A percentile compares a stretch with the other conserved stretches of the same genome.
Conservation (phyloP, 1,139 yeast genomes). For the Kazachstania sp. region DNA sequence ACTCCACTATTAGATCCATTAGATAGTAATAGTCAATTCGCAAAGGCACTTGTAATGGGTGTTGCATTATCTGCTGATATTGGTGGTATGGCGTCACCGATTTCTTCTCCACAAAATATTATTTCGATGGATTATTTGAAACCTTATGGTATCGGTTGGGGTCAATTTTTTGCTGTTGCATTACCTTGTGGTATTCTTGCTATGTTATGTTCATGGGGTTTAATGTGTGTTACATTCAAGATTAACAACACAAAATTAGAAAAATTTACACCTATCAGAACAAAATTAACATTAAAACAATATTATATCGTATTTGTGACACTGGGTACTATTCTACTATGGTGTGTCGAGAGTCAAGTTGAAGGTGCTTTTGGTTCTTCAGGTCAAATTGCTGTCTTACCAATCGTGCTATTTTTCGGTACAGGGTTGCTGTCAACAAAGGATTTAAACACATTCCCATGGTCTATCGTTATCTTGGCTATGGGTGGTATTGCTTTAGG, state of each 20-base stretch:
- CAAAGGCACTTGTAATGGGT: constrained; percentile 60
- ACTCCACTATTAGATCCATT: constrained; percentile 57
- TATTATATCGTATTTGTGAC: constrained; percentile 51
- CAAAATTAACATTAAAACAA: constrained; percentile 50
- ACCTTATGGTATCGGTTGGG: constrained; percentile 66
- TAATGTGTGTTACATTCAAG: constrained; percentile 49
- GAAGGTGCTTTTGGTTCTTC: constrained; percentile 56
- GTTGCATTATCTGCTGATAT: constrained; percentile 65
- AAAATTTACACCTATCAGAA: constrained; percentile 50
- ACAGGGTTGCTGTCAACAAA: constrained; percentile 56
- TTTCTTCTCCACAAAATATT: constrained; percentile 71
- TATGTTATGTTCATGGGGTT: constrained; percentile 50
- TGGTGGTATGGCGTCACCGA: constrained; percentile 76
- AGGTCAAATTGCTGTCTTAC: constrained; percentile 61
- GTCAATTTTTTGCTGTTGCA: constrained; percentile 65
- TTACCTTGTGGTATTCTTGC: constrained; percentile 54
- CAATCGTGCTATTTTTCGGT: constrained; percentile 59
- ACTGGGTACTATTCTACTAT: constrained; percentile 48
- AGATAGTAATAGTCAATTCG: constrained; percentile 54
- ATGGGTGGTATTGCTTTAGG: constrained; percentile 77
- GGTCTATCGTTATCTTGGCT: constrained; percentile 68
- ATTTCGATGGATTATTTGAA: constrained; percentile 62
- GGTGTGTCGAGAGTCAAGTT: constrained; percentile 61
- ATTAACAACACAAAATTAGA: constrained; percentile 35
- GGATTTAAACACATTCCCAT: constrained; percentile 65